Evolutionary conservation across 108 stramenopile genomes (phyloP).

Genomic region (Thalassiosira profunda): DNA sequence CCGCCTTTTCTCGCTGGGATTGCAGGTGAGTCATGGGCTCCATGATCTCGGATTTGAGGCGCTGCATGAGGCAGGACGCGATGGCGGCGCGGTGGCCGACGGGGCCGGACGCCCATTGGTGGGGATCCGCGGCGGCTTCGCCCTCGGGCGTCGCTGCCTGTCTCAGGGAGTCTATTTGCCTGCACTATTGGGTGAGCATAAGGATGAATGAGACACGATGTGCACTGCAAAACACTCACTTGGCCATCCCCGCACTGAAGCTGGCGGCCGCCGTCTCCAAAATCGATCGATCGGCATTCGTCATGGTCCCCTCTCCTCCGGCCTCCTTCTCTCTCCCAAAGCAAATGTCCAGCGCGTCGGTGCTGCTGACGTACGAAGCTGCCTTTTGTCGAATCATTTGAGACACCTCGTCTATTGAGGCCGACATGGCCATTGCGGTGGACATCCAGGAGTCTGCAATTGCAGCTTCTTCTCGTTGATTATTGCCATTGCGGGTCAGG

Average conservation of each 20-base stretch:
- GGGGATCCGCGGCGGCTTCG: conserved; percentile 14
- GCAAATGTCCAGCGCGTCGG: conserved; percentile 38
- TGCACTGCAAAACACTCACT: too few relatives aligned
- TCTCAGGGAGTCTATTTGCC: conserved; percentile 77
- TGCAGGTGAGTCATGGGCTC: conserved; percentile 74
- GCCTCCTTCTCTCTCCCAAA: not conserved
- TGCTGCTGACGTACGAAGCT: conserved; percentile 27
- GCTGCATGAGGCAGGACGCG: conserved; percentile 66
- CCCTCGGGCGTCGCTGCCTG: conserved; percentile 49
- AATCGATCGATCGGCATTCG: conserved; percentile 71
- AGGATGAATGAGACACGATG: too few relatives aligned
- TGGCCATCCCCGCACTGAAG: conserved; percentile 82
- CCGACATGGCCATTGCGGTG: conserved; percentile 41
- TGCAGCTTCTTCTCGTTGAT: not conserved
- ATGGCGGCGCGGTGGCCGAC: conserved; percentile 73
- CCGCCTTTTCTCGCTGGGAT: conserved; percentile 53
- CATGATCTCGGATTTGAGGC: conserved; percentile 69
- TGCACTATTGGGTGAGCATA: too few relatives aligned
- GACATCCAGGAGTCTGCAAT: conserved; percentile 38
- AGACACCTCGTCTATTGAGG: conserved; percentile 46
- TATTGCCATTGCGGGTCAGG: not conserved
- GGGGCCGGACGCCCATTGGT: conserved; percentile 35
- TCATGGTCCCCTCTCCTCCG: conserved; percentile 50
- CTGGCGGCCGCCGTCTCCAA: conserved; percentile 88
- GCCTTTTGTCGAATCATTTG: conserved; percentile 36